Evolutionary conservation across 345 rosid genomes (phyloP).

Genomic region (Rhodamnia rubescens): DNA sequence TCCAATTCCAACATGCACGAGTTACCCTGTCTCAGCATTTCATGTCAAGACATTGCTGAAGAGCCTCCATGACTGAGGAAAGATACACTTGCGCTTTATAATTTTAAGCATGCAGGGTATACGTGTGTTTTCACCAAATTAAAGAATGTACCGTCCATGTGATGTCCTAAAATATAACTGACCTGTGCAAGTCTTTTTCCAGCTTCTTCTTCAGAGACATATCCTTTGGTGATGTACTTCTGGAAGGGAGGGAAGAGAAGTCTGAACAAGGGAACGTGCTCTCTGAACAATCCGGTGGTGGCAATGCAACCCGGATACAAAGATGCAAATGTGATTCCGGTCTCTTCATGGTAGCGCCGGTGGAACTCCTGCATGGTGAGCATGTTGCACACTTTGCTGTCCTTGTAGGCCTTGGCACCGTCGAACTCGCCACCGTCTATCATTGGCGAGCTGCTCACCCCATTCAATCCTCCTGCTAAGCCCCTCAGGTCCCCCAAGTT

Average conservation of each 20-base stretch:
- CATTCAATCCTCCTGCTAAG: slow-evolving; percentile 69
- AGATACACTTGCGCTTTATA: background rate
- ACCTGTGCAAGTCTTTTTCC: slow-evolving; percentile 98
- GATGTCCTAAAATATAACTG: background rate
- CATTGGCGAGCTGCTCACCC: slow-evolving; percentile 70
- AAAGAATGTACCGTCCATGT: background rate
- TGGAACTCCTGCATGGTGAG: slow-evolving; percentile 96
- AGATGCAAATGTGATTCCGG: slow-evolving; percentile 71
- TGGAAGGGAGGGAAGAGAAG: slow-evolving; percentile 94
- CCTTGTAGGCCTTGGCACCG: slow-evolving; percentile 97
- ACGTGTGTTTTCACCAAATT: background rate
- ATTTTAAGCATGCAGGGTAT: background rate
- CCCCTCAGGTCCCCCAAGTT: slow-evolving; percentile 93
- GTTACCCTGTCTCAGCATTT: background rate
- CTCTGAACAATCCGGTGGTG: slow-evolving; percentile 93
- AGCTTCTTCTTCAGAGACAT: slow-evolving; percentile 81
- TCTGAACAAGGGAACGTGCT: slow-evolving; percentile 86
- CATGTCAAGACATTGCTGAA: background rate
- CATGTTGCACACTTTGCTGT: slow-evolving; percentile 99
- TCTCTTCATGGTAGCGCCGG: slow-evolving; percentile 77
- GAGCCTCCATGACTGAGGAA: background rate
- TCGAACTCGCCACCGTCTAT: slow-evolving; percentile 90
- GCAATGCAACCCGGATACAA: slow-evolving; percentile 99
- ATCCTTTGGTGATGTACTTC: slow-evolving; percentile 94
- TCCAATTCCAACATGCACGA: background rate